phyloP scores from a whole-genome alignment of 2,329 filamentous ascomycete species.

The Phialocephala sp. region DNA sequence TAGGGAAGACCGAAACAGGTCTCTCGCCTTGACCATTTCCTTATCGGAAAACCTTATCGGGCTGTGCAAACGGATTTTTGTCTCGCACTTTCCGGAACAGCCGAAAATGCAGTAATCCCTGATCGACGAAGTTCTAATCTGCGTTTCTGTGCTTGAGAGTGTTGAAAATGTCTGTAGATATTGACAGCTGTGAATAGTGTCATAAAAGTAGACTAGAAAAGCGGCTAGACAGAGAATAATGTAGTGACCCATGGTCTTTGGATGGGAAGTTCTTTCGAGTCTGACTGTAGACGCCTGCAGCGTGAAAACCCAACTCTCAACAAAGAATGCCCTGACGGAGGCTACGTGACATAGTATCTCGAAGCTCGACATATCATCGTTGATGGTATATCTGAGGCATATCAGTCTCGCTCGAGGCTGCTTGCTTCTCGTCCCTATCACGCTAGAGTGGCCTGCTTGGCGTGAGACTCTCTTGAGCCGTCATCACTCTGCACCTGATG shows the following conservation, averaged over 20 bases:
- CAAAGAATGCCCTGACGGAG: neutral
- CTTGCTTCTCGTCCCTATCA: neutral
- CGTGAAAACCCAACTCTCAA: neutral
- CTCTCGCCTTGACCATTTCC: neutral
- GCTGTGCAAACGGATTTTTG: neutral
- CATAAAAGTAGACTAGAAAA: neutral
- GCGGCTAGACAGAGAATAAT: neutral
- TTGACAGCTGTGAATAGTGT: neutral
- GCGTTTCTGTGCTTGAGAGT: neutral
- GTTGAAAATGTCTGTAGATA: neutral
- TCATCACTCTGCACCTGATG: neutral
- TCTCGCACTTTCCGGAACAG: neutral
- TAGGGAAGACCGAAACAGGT: neutral
- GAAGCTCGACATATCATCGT: neutral
- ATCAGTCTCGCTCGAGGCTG: neutral
- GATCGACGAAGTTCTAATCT: neutral
- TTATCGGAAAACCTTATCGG: constrained; percentile 6
- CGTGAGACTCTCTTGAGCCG: neutral
- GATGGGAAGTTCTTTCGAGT: neutral
- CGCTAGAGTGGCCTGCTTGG: too few relatives aligned
- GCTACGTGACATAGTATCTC: neutral
- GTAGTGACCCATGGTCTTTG: neutral
- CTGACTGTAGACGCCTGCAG: neutral
- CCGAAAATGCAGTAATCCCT: neutral
- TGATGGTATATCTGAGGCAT: neutral